phyloP scores from a whole-genome alignment of 352 stramenopile genomes.

The Phytophthora vignae region DNA sequence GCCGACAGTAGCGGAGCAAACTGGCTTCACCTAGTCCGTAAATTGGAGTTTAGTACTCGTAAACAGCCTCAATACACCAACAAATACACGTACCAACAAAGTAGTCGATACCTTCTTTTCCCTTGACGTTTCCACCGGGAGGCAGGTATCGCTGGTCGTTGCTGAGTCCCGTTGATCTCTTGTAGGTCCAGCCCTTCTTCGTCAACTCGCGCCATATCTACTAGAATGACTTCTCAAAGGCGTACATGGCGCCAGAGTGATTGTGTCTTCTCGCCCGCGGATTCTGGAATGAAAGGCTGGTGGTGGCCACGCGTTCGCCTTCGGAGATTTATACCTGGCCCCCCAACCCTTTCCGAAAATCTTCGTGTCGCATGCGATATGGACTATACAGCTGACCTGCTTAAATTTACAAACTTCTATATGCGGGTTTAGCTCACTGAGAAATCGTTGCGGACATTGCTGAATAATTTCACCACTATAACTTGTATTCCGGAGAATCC shows the following conservation, averaged over 20 bases:
- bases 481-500: neutral
- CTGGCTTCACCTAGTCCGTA: neutral
- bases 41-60: neutral
- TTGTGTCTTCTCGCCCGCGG: neutral
- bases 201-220: slow-evolving; percentile 13
- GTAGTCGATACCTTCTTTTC: slow-evolving; percentile 11
- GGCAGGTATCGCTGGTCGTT: slow-evolving; percentile 1
- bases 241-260: slow-evolving; percentile 10
- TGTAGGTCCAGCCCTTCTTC: slow-evolving; percentile 18
- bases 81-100: slow-evolving; percentile 1
- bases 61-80: neutral
- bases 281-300: slow-evolving; percentile 12
- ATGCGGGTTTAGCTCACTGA: slow-evolving; percentile 3
- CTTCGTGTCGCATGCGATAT: slow-evolving; percentile 13
- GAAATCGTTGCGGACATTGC: neutral
- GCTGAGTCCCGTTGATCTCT: slow-evolving; percentile 5
- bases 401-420: slow-evolving; percentile 22
- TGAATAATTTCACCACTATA: neutral
- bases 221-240: slow-evolving; percentile 13
- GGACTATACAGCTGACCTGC: slow-evolving; percentile 7
- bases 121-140: slow-evolving; percentile 7
- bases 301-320: slow-evolving; percentile 1
- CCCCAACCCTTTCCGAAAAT: slow-evolving; percentile 2
- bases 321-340: slow-evolving; percentile 16
- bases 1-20: neutral